phyloP scores from a whole-genome alignment of 768 basidiomycete genomes.

The Suillus luteus region DNA sequence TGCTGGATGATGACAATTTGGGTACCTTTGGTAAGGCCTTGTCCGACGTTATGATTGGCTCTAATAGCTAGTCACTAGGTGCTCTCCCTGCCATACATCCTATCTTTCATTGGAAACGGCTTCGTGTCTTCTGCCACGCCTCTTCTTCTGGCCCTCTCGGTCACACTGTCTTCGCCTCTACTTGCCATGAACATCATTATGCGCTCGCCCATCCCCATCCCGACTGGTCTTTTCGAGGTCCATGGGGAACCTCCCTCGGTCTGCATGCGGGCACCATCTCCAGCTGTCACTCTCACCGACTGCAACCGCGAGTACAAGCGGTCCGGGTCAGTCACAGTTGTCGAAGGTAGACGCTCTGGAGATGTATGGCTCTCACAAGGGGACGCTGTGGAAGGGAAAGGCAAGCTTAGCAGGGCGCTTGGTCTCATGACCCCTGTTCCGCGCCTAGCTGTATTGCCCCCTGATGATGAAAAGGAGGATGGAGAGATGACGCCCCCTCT shows the following conservation, averaged over 20 bases:
- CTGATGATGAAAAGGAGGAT: constrained; percentile 43
- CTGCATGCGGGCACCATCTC: constrained; percentile 46
- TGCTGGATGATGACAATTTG: constrained; percentile 71
- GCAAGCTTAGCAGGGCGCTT: constrained; percentile 59
- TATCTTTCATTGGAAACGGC: constrained; percentile 42
- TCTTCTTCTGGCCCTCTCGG: constrained; percentile 59
- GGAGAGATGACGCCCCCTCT: constrained; percentile 56
- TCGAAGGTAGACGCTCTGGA: constrained; percentile 70
- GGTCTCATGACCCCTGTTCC: constrained; percentile 65
- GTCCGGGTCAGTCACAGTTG: constrained; percentile 61
- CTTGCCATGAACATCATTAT: constrained; percentile 62
- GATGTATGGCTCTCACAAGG: constrained; percentile 76
- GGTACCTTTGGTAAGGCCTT: constrained; percentile 62
- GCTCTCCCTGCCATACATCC: constrained; percentile 65
- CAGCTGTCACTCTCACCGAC: constrained; percentile 35
- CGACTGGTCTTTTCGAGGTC: constrained; percentile 61
- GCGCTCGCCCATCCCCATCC: constrained; percentile 66
- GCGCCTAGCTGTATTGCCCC: constrained; percentile 67
- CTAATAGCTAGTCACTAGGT: constrained; percentile 38
- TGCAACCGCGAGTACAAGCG: constrained; percentile 52
- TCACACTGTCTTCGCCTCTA: constrained; percentile 69
- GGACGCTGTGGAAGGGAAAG: constrained; percentile 69
- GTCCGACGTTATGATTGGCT: neutral
- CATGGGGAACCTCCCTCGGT: constrained; percentile 44
- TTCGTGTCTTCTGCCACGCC: constrained; percentile 40